These are phyloP conservation scores for Diatrype stigma DNA, from an alignment of 2,329 filamentous ascomycete genomes.

Conservation along the genomic window DNA sequence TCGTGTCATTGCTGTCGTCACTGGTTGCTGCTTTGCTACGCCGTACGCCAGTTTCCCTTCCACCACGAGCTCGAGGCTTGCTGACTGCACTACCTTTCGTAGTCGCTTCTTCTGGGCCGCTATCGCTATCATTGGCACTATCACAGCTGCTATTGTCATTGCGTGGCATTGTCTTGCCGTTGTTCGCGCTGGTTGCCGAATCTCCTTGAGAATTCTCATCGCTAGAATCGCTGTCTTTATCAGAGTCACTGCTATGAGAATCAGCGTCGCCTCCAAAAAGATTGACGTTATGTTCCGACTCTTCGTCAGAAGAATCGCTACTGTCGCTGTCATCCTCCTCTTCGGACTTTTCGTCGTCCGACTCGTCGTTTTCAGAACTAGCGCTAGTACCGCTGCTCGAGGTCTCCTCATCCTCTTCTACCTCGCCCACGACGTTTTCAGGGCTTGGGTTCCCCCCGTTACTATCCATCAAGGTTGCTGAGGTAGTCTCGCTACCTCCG, in stretches of 20 bases:
- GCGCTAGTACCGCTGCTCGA: conserved; percentile 23
- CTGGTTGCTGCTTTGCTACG: background rate
- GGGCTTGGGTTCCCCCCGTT: conserved; percentile 11
- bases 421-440: conserved; percentile 12
- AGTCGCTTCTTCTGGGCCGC: conserved; percentile 19
- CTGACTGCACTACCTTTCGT: background rate
- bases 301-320: conserved; percentile 4
- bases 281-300: conserved; percentile 5
- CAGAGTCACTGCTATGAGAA: conserved; percentile 3
- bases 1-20: conserved; percentile 7
- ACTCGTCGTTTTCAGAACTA: conserved; percentile 16
- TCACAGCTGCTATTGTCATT: conserved; percentile 10
- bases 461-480: conserved; percentile 9
- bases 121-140: conserved; percentile 16
- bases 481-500: conserved; percentile 21
- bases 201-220: background rate
- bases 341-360: conserved; percentile 9
- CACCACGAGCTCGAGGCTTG: background rate
- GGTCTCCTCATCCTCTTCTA: conserved; percentile 14
- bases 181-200: conserved; percentile 1
- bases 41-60: background rate
- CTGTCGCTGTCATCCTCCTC: conserved; percentile 10
- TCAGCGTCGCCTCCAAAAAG: conserved; percentile 10
- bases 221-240: conserved; percentile 14
- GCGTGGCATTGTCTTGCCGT: background rate